phyloP scores from a whole-genome alignment of 139 green algal species.

The Nannochloris sp. region DNA sequence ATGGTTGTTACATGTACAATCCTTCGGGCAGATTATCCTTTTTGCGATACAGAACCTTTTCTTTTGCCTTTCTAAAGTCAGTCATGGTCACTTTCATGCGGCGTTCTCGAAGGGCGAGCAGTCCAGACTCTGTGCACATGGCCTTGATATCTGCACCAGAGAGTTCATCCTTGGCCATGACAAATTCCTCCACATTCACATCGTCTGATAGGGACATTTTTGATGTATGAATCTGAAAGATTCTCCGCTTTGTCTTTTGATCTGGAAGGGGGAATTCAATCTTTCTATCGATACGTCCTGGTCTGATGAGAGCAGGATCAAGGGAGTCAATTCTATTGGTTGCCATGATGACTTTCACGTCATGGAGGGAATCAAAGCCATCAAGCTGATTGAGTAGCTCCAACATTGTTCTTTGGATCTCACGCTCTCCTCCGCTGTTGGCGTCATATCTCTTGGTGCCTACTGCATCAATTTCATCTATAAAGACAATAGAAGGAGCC shows the following conservation, averaged over 20 bases:
- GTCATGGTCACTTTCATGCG: slow-evolving; percentile 86
- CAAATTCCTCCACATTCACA: slow-evolving; percentile 98
- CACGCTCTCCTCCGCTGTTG: slow-evolving; percentile 82
- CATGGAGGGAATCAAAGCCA: slow-evolving; percentile 86
- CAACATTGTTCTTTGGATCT: slow-evolving; percentile 98
- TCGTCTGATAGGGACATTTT: slow-evolving; percentile 90
- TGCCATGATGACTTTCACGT: slow-evolving; percentile 99
- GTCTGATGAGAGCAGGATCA: slow-evolving; percentile 92
- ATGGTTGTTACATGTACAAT: slow-evolving; percentile 81
- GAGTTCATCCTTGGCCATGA: slow-evolving; percentile 83
- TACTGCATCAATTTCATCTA: slow-evolving; percentile 98
- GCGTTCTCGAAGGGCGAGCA: slow-evolving; percentile 92
- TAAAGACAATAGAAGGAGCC: slow-evolving; percentile 95
- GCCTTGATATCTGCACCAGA: slow-evolving; percentile 98
- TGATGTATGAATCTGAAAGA: slow-evolving; percentile 87
- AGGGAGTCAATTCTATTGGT: slow-evolving; percentile 97
- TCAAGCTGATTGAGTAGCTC: slow-evolving; percentile 98
- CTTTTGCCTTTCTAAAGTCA: slow-evolving; percentile 78
- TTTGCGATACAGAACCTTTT: slow-evolving; percentile 99
- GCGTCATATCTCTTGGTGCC: slow-evolving; percentile 96
- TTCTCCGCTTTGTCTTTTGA: slow-evolving; percentile 96
- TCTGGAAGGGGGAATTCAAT: slow-evolving; percentile 99
- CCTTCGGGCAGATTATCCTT: slow-evolving; percentile 96
- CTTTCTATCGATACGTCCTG: slow-evolving; percentile 87
- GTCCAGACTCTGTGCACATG: slow-evolving; percentile 95